Base-by-base conservation (phyloP, 306 rosid genomes). In the Sesbania bispinosa region DNA sequence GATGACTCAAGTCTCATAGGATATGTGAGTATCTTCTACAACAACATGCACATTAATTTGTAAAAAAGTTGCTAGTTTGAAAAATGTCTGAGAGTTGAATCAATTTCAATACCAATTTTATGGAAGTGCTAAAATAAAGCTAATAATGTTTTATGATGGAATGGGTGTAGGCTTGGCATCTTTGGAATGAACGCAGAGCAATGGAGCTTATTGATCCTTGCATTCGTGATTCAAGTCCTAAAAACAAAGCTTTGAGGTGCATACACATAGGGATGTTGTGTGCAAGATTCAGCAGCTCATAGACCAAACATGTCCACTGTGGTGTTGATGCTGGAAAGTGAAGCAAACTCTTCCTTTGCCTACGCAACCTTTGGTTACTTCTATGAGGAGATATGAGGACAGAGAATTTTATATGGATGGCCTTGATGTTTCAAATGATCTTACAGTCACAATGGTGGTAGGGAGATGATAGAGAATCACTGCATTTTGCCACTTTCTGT, bases 241-340 rank as follows among this genome's bases (percentile, higher is more conserved):
- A 5, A 63, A 69, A 48, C n/a, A 83, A 81, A 74, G 87, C 83
- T 4, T 29, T 84, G 81, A 82, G 95, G 78, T 85, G 92, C 83
- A 93, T 93, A 79, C 93, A 93, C 38, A 82, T 88, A 4, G 98
- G 86, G 69, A 72, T 93, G 84, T 35, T 93, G 98, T 60, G 97
- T 88, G 51, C 98, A 93, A 81, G 98, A 93, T 80, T 87, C 86
- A 27, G 90, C 97, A 59, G 77, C 77, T 64, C 67, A 67, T 2
- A 85, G 98, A 63, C 98, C 98, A 57, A 85, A 75, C 51, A 84
- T 93, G 97, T 79, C 96, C 0, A 35, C 82, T 1, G 92, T 93
- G 53, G 82, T 93, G 79, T 58, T 93, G 69, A 87, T 88, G 97
- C 83, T 93, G 62, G 97, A 90, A 76, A 88, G 96, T 81, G 93